These are phyloP conservation scores for Theobroma cacao DNA, from an alignment of 345 rosid genomes.

Conservation along the genomic window DNA sequence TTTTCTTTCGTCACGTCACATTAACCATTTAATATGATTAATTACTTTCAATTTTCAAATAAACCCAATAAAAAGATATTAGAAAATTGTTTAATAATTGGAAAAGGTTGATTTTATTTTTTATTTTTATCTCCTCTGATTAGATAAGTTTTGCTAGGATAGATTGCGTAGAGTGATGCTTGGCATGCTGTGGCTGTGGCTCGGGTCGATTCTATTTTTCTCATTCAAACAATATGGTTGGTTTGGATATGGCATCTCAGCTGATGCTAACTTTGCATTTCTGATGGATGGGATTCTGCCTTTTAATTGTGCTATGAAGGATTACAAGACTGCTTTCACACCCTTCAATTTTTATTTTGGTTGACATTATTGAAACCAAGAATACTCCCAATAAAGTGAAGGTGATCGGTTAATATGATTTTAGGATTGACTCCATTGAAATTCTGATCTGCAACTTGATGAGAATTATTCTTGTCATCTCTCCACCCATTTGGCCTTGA, in stretches of 20 bases:
- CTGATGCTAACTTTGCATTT: background rate
- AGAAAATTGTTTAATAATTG: too few species aligned
- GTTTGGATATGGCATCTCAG: background rate
- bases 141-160: background rate
- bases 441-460: background rate
- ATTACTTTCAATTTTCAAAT: background rate
- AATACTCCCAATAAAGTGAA: constrained; percentile 5
- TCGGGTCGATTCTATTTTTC: background rate
- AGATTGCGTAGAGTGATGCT: too few species aligned
- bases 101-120: too few species aligned
- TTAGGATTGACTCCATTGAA: background rate
- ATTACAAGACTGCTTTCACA: background rate
- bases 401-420: constrained; percentile 9
- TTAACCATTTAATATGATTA: too few species aligned
- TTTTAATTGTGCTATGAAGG: constrained; percentile 1
- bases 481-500: background rate
- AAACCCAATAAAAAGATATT: background rate
- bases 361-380: constrained; percentile 6
- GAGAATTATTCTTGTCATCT: background rate
- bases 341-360: background rate
- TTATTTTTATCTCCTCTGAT: background rate
- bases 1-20: background rate
- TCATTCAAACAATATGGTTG: background rate
- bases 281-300: background rate
- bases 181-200: background rate